These are phyloP conservation scores for Amanita brunnescens DNA, from an alignment of 768 basidiomycete genomes.

Conservation along the genomic window DNA sequence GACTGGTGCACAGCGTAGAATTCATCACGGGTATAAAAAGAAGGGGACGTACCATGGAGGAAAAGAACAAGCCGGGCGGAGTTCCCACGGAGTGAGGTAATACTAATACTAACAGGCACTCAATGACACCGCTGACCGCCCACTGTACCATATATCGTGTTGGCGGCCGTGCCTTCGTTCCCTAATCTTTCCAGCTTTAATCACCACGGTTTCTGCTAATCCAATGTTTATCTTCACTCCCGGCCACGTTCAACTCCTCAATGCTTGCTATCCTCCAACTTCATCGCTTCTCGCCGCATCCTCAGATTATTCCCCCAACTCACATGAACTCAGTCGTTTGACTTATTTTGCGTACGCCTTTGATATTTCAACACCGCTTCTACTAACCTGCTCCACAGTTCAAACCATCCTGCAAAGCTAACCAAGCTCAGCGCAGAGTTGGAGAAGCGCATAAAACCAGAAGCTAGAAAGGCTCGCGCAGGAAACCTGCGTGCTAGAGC, in stretches of 20 bases:
- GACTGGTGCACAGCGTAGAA: constrained; percentile 51
- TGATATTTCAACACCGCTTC: not conserved
- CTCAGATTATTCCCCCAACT: constrained; percentile 71
- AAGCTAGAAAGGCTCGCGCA: constrained; percentile 58
- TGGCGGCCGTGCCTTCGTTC: constrained; percentile 5
- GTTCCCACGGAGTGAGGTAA: constrained; percentile 3
- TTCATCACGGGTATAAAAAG: constrained; percentile 29
- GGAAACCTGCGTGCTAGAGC: constrained; percentile 76
- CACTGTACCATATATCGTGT: constrained; percentile 4
- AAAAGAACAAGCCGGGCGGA: constrained; percentile 3
- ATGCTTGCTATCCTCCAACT: constrained; percentile 78
- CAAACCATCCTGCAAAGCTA: constrained; percentile 75
- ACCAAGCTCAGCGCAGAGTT: constrained; percentile 69
- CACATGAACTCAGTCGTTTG: constrained; percentile 77
- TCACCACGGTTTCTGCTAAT: constrained; percentile 11
- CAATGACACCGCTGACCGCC: not conserved
- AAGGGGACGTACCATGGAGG: constrained; percentile 15
- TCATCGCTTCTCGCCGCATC: constrained; percentile 66
- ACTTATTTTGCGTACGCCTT: constrained; percentile 67
- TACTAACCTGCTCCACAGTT: constrained; percentile 22
- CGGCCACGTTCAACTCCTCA: constrained; percentile 76
- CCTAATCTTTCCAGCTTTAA: constrained; percentile 7
- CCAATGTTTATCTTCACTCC: constrained; percentile 72
- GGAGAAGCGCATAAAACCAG: constrained; percentile 60
- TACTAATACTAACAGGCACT: too few relatives aligned